Evolutionary conservation across 495 filamentous ascomycete species (phyloP).

Genomic region (Penicillium herquei): DNA sequence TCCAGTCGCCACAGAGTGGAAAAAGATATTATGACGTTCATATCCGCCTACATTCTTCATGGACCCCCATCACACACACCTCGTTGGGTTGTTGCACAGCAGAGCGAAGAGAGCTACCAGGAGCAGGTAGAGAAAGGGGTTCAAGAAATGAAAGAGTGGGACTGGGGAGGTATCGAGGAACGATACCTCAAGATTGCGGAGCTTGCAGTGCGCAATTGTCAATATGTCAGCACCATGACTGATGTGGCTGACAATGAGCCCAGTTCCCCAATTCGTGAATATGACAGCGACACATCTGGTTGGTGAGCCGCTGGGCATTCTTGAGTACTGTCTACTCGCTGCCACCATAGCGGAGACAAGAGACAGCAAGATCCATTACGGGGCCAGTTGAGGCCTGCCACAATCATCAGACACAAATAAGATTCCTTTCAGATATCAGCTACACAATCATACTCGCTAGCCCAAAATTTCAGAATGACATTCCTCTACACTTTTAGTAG

Average conservation of each 20-base stretch:
- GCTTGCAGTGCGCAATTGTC: neutral
- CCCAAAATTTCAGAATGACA: no score
- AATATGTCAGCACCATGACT: neutral
- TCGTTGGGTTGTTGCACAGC: neutral
- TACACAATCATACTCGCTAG: no score
- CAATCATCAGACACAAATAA: no score
- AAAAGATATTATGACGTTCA: neutral
- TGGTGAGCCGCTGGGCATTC: no score
- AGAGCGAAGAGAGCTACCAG: neutral
- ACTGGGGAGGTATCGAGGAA: neutral
- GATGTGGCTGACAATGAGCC: neutral
- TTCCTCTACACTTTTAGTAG: no score
- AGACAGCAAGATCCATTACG: no score
- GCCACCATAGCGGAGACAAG: no score
- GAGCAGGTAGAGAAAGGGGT: neutral
- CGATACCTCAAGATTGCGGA: neutral
- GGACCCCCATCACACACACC: neutral
- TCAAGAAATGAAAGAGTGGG: neutral
- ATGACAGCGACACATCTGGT: no score
- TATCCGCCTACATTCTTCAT: neutral
- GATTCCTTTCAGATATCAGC: no score
- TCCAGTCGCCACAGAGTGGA: neutral
- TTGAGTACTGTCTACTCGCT: no score
- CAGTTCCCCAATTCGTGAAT: no score
- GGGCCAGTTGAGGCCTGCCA: no score